Evolutionary conservation across 1,139 yeast genomes (phyloP).

Genomic region (Pichia sp.): DNA sequence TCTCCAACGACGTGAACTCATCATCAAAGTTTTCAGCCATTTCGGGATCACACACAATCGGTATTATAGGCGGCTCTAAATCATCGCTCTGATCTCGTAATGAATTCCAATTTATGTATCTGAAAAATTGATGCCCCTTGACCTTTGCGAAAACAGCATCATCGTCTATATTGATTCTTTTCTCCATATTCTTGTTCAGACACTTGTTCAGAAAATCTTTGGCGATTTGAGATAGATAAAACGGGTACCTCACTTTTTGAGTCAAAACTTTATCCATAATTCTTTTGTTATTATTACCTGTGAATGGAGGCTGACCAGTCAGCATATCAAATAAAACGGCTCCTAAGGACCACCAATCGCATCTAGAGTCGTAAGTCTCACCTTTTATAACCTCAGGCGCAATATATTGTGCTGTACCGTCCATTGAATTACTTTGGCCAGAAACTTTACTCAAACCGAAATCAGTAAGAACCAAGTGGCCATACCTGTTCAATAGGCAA

Average conservation of each 20-base stretch:
- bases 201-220: slow-evolving; percentile 73
- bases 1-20: slow-evolving; percentile 73
- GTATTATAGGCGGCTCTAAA: slow-evolving; percentile 70
- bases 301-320: slow-evolving; percentile 92
- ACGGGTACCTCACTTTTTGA: slow-evolving; percentile 74
- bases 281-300: slow-evolving; percentile 80
- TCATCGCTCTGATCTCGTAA: slow-evolving; percentile 46
- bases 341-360: slow-evolving; percentile 93
- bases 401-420: slow-evolving; percentile 95
- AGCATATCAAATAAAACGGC: slow-evolving; percentile 83
- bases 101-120: slow-evolving; percentile 71
- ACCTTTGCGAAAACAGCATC: slow-evolving; percentile 43
- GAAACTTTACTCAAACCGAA: slow-evolving; percentile 82
- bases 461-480: slow-evolving; percentile 84
- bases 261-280: slow-evolving; percentile 80
- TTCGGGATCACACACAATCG: slow-evolving; percentile 84
- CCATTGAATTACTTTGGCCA: slow-evolving; percentile 56
- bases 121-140: slow-evolving; percentile 74
- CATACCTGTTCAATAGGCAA: slow-evolving; percentile 73
- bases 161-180: slow-evolving; percentile 68
- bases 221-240: slow-evolving; percentile 79
- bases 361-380: slow-evolving; percentile 75
- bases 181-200: slow-evolving; percentile 69
- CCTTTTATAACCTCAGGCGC: slow-evolving; percentile 93
- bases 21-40: slow-evolving; percentile 89